phyloP scores from a whole-genome alignment of 805 yeast species.

The Wickerhamiella sergipiensis region DNA sequence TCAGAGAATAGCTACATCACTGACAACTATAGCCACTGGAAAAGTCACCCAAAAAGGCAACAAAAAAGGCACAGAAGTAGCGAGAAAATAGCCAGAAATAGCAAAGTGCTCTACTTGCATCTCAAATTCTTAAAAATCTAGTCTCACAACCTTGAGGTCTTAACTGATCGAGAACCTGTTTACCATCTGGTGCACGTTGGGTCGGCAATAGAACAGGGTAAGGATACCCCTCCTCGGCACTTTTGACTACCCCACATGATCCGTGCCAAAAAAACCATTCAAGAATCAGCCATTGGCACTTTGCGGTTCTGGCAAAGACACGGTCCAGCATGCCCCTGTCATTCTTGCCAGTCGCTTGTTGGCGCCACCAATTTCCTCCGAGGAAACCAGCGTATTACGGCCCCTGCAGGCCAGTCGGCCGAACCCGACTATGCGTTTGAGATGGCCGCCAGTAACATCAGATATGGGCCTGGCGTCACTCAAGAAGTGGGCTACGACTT shows the following conservation, averaged over 20 bases:
- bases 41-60: too few species aligned
- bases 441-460: constrained; percentile 28
- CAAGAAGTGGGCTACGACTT: constrained; percentile 28
- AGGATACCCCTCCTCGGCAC: not conserved
- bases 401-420: constrained; percentile 2
- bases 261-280: constrained; percentile 3
- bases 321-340: constrained; percentile 26
- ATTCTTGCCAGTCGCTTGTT: constrained; percentile 18
- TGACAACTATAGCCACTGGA: too few species aligned
- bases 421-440: constrained; percentile 28
- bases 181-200: too few species aligned
- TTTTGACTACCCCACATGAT: constrained; percentile 1
- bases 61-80: too few species aligned
- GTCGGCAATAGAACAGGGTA: not conserved
- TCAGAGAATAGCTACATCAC: too few species aligned
- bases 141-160: too few species aligned
- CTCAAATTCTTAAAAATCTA: too few species aligned
- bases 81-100: too few species aligned
- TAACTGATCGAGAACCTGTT: too few species aligned
- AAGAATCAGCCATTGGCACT: constrained; percentile 4
- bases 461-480: constrained; percentile 29
- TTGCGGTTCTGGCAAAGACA: constrained; percentile 16
- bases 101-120: too few species aligned
- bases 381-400: constrained; percentile 1
- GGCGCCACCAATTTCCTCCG: constrained; percentile 3